Base-by-base conservation (phyloP, 805 yeast species). In the Candida suzukii region DNA sequence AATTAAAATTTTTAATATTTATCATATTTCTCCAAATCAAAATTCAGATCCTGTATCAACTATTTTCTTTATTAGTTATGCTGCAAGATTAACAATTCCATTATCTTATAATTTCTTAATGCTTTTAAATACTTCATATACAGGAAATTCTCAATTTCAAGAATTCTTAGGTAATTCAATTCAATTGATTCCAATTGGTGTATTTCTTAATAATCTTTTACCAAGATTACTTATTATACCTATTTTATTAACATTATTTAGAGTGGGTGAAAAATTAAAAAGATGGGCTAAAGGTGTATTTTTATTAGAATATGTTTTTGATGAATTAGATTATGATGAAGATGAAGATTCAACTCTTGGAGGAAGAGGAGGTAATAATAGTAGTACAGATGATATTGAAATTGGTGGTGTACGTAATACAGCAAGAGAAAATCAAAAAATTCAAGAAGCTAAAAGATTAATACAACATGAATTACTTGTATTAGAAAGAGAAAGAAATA, bases 81-180 rank as follows among this genome's bases (percentile, higher is more conserved):
- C 86, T 17, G 83, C 90, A 39, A 77, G 95, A 47, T 66, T 87
- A 56, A 84, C 95, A 0, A 80, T 87, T 12, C 95, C 95, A 11
- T 66, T 87, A 46, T 78, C 86, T 21, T 87, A 83, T 62, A 87
- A 87, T 60, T 87, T 83, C 55, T 59, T 86, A 42, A 83, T 84
- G 39, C 65, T 87, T 41, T 71, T 82, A 43, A 70, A 77, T 37
- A 38, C 55, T 2, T 40, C 50, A 6, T 46, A 54, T 26, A 49
- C 60, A 11, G 43, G 50, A 26, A 51, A 59, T 20, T 68, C 78
- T 2, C 64, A 68, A 12, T 87, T 87, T 59, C 88, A 85, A 54
- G 71, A 74, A 37, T 84, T 88, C 66, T 69, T 83, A 45, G 95
- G 93, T 8, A 68, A 75, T 49, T 81, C 87, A 6, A 82, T 87